Percentiles rank a stretch among this genome's conserved stretches.
phyloP scores from a whole-genome alignment of 73 alveolate species.

The Symbiodinium natans region DNA sequence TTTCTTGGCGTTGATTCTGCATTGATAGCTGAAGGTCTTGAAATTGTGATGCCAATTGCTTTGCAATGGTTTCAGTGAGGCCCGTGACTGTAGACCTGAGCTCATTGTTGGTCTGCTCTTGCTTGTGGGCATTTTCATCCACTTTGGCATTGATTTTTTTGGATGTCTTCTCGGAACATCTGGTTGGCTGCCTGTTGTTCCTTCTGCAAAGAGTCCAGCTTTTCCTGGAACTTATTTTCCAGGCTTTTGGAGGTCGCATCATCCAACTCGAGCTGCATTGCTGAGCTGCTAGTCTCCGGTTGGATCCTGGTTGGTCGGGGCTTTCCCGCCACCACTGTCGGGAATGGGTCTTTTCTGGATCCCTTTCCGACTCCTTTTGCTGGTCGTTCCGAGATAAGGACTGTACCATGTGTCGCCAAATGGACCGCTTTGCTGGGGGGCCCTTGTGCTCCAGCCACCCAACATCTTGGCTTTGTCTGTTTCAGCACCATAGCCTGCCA shows the following conservation, averaged over 20 bases:
- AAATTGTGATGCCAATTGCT: too few species aligned
- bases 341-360: too few species aligned
- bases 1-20: neutral
- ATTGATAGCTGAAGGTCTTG: too few species aligned
- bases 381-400: neutral
- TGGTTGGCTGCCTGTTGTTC: neutral
- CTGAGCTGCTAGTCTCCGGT: too few species aligned
- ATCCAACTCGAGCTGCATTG: too few species aligned
- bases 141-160: too few species aligned
- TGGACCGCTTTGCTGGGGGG: neutral
- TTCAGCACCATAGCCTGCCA: neutral
- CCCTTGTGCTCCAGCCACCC: neutral
- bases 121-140: too few species aligned
- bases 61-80: too few species aligned
- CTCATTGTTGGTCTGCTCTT: too few species aligned
- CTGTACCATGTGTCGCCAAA: neutral
- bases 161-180: neutral
- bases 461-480: neutral
- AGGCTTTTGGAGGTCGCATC: neutral
- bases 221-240: neutral
- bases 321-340: too few species aligned
- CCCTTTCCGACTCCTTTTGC: neutral
- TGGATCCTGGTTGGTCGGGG: too few species aligned
- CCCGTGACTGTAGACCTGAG: too few species aligned
- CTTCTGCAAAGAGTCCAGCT: neutral